Base-by-base conservation (phyloP, 2,329 filamentous ascomycete genomes). In the Colletotrichum incanum region DNA sequence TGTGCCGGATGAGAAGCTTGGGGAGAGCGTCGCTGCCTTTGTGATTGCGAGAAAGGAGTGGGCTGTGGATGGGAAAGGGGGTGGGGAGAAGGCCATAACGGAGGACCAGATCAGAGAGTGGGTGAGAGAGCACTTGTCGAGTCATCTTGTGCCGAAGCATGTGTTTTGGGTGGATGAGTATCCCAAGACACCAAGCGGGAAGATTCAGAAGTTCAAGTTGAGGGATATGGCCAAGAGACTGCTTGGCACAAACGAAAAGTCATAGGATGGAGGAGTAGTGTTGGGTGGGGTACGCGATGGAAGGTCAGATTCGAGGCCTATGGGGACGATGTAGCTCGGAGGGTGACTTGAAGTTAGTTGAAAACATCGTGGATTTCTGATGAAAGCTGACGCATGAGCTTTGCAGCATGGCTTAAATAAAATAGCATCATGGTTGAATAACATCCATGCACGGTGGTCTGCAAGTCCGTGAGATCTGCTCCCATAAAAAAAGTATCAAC, bases 191-290 rank as follows among this genome's bases (percentile, higher is more conserved):
- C 93, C 95, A 7, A 98, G 94, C 80, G 96, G 96, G 31, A 99
- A 99, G 89, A 95, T 98, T 67, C 94, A 98, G 84, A 98, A 98
- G 84, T 98, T 93, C 80, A 96, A 93, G 84, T 81, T 98, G 77
- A 89, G 90, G 78, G 93, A 95, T 20, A 84, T 88, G 77, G 95
- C 86, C 1, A 81, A 79, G 75, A 80, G 82, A 74, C 61, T 84
- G 9, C 61, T 85, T 3, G 65, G 28, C 12, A 16, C 37, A 28
- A 59, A 64, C 43, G 56, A 26, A 23, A 16, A 50, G 1, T 65
- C 59, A 26, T 39, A 41, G 20, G 16, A 31, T 28, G 56, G 26
- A n/a, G 8, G 11, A 2, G 28, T 31, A 31, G 6, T 3, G 28
- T 31, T 31, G 28, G 3, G 6, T 4, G 28, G 14, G 23, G 9